A percentile compares a stretch with the other conserved stretches of the same genome.
phyloP scores from a whole-genome alignment of 169 alveolate genomes.

The Plasmodium gonderi region DNA sequence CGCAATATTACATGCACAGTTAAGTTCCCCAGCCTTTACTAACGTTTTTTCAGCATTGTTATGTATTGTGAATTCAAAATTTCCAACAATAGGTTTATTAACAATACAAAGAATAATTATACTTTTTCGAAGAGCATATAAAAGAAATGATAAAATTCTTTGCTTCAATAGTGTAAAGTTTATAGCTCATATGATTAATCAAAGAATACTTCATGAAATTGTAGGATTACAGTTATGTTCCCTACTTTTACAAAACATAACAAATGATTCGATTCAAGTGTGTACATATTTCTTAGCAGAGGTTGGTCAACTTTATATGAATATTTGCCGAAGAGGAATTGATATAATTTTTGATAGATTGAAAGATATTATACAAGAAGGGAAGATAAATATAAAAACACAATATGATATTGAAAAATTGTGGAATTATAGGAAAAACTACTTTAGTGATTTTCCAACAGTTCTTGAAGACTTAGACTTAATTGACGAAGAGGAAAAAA shows the following conservation, averaged over 20 bases:
- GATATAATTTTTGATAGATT: constrained; percentile 96
- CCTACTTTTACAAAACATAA: constrained; percentile 94
- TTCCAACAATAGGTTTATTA: constrained; percentile 98
- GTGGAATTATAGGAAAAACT: constrained; percentile 93
- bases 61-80: constrained; percentile 96
- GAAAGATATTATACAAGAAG: constrained; percentile 96
- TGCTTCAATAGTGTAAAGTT: constrained; percentile 95
- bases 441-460: constrained; percentile 90
- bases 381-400: constrained; percentile 94
- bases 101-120: constrained; percentile 92
- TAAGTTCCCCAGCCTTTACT: constrained; percentile 98
- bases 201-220: constrained; percentile 92
- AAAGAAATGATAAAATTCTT: constrained; percentile 94
- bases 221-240: constrained; percentile 95
- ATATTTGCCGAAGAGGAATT: constrained; percentile 93
- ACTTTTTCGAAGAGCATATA: constrained; percentile 94
- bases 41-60: constrained; percentile 97
- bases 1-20: constrained; percentile 96
- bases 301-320: constrained; percentile 96
- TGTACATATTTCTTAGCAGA: constrained; percentile 92
- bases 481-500: constrained; percentile 97
- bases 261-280: constrained; percentile 98
- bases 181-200: constrained; percentile 97
- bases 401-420: constrained; percentile 97
- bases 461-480: constrained; percentile 94